A percentile compares a stretch with the other conserved stretches of the same genome.
These are phyloP conservation scores for Cercophora samala DNA, from an alignment of 495 filamentous ascomycete species.

Conservation along the genomic window DNA sequence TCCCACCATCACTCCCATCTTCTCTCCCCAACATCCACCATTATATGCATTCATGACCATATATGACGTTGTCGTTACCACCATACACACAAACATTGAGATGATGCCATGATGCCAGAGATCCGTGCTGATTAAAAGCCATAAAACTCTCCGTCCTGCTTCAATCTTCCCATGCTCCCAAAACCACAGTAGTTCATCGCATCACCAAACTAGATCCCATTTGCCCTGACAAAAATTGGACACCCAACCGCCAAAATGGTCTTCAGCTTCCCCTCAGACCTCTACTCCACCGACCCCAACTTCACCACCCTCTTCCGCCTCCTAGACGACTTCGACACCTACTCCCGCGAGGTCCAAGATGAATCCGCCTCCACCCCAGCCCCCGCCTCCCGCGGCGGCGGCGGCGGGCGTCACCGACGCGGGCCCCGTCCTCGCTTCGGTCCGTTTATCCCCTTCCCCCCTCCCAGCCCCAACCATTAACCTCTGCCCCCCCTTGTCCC, in stretches of 20 bases:
- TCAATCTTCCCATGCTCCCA: not conserved
- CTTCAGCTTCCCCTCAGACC: constrained; percentile 25
- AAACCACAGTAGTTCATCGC: not conserved
- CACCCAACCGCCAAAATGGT: constrained; percentile 23
- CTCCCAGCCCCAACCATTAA: too few relatives aligned
- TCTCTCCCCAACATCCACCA: too few relatives aligned
- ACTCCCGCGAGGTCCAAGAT: constrained; percentile 35
- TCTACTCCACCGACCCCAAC: constrained; percentile 36
- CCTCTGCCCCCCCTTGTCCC: too few relatives aligned
- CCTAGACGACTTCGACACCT: constrained; percentile 63
- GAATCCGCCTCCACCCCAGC: constrained; percentile 4
- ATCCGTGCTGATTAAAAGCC: too few relatives aligned
- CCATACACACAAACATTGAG: not conserved
- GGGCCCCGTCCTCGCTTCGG: constrained; percentile 51
- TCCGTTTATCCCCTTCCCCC: not conserved
- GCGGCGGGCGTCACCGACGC: constrained; percentile 29
- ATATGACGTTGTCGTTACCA: not conserved
- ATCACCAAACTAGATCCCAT: not conserved
- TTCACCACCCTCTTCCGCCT: constrained; percentile 67
- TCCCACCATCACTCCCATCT: too few relatives aligned
- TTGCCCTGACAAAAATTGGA: too few relatives aligned
- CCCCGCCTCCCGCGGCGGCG: constrained; percentile 12
- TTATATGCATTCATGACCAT: not conserved
- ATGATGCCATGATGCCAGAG: not conserved
- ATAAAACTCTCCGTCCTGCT: not conserved